These are phyloP conservation scores for Phytopythium chamaehyphon DNA, from an alignment of 352 stramenopile species.

Conservation along the genomic window DNA sequence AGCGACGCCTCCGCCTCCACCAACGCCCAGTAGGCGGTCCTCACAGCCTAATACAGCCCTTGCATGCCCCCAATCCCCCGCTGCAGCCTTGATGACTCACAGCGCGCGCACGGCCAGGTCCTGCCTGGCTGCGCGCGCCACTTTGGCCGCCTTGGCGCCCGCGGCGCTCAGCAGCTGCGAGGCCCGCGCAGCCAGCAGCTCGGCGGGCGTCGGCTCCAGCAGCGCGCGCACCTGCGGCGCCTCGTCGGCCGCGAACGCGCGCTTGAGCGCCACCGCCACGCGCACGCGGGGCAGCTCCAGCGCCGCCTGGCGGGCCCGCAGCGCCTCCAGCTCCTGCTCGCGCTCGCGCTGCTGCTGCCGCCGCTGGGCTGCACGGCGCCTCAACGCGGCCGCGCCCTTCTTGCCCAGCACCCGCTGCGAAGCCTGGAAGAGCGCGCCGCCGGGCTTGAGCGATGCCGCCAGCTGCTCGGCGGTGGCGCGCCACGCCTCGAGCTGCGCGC, in stretches of 20 bases:
- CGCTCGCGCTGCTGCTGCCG: constrained; percentile 49
- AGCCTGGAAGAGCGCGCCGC: constrained; percentile 22
- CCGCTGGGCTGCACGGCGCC: constrained; percentile 28
- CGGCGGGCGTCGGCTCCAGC: constrained; percentile 51
- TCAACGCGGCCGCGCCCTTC: constrained; percentile 40
- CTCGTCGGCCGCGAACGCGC: constrained; percentile 37
- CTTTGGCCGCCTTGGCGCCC: constrained; percentile 26
- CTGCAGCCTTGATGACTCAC: constrained; percentile 12
- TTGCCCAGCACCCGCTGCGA: constrained; percentile 39
- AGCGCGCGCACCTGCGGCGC: constrained; percentile 45
- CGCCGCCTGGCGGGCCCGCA: constrained; percentile 39
- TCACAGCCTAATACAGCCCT: background rate
- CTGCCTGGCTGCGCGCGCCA: constrained; percentile 46
- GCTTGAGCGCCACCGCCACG: constrained; percentile 44
- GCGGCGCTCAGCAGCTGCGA: constrained; percentile 41
- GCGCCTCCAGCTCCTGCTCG: constrained; percentile 40
- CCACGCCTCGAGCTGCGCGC: constrained; percentile 53
- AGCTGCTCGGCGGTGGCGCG: constrained; percentile 32
- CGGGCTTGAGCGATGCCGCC: constrained; percentile 18
- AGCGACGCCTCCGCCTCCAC: constrained; percentile 19
- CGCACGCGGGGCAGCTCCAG: constrained; percentile 31
- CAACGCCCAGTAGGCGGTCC: background rate
- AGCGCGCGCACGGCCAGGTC: constrained; percentile 63
- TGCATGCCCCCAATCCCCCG: background rate
- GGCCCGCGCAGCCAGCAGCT: constrained; percentile 36